Percentiles rank a stretch among this genome's conserved stretches.
These are phyloP conservation scores for Leccinum imitatum DNA, from an alignment of 768 basidiomycete genomes.

Conservation along the genomic window DNA sequence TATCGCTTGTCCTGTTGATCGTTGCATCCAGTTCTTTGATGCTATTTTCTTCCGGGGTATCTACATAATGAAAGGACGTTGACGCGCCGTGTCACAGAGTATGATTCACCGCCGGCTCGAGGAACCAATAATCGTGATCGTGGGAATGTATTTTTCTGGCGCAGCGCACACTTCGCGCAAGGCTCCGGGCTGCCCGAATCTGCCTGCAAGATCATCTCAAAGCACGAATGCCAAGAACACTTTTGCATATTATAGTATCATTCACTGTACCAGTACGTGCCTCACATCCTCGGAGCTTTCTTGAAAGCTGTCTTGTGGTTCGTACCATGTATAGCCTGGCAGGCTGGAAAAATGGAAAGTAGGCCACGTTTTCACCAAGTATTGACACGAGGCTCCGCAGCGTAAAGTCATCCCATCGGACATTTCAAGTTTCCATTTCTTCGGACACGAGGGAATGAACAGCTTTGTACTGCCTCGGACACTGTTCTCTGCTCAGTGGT, in stretches of 20 bases:
- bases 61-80: background rate
- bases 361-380: background rate
- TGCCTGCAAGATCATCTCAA: too few species aligned
- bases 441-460: background rate
- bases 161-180: too few species aligned
- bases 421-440: constrained; percentile 14
- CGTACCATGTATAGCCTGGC: background rate
- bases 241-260: background rate
- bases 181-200: too few species aligned
- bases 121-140: background rate
- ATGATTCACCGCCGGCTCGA: too few species aligned
- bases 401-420: background rate
- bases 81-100: too few species aligned
- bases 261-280: background rate
- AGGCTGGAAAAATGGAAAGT: background rate
- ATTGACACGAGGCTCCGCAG: background rate
- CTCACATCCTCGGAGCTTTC: background rate
- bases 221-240: background rate
- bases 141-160: background rate
- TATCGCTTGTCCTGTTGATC: background rate
- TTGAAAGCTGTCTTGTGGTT: background rate
- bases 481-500: background rate
- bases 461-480: background rate
- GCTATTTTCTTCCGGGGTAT: background rate
- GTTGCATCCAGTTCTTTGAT: background rate